Percentiles rank a stretch among this genome's conserved stretches.
phyloP scores from a whole-genome alignment of 768 basidiomycete species.

The Auricularia sp. region DNA sequence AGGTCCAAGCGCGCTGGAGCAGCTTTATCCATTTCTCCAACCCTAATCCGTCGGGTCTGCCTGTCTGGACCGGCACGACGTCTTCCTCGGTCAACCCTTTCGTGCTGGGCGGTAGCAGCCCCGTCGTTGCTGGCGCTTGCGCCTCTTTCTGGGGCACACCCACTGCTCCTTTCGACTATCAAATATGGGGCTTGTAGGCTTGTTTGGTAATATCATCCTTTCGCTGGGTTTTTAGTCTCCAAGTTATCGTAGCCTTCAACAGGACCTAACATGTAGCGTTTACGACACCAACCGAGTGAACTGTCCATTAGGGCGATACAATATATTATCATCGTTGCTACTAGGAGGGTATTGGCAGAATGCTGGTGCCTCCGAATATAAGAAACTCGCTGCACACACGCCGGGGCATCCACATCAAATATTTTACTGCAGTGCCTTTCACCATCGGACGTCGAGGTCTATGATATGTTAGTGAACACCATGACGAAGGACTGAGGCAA shows the following conservation, averaged over 20 bases:
- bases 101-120: neutral
- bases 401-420: neutral
- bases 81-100: neutral
- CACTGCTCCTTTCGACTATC: neutral
- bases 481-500: neutral
- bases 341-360: neutral
- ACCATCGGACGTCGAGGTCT: neutral
- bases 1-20: slow-evolving; percentile 64
- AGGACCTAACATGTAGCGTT: too few relatives aligned
- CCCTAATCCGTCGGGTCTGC: slow-evolving; percentile 41
- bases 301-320: too few relatives aligned
- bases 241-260: neutral
- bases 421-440: neutral
- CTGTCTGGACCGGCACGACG: neutral
- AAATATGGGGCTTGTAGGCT: neutral
- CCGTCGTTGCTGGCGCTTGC: neutral
- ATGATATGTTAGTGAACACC: neutral
- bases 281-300: too few relatives aligned
- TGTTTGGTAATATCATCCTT: neutral
- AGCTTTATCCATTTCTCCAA: slow-evolving; percentile 52
- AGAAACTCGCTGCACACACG: neutral
- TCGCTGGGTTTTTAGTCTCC: neutral
- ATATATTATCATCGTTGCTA: too few relatives aligned
- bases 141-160: neutral
- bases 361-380: neutral